Percentiles rank a stretch among this genome's conserved stretches.
phyloP scores from a whole-genome alignment of 2,329 filamentous ascomycete species.

The Tympanopsis confertula region DNA sequence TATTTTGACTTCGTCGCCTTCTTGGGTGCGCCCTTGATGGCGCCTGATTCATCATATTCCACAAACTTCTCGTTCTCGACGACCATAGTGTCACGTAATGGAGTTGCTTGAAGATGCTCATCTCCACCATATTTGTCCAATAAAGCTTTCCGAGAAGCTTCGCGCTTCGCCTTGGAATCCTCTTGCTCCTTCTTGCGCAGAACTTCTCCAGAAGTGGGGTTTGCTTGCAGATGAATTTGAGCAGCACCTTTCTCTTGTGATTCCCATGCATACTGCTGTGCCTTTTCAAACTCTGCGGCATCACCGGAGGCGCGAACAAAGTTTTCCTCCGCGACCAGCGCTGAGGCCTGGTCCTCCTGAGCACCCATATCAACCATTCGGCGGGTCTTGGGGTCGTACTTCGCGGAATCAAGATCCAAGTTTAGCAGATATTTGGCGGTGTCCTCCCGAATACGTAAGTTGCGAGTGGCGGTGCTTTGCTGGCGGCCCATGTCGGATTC shows the following conservation, averaged over 20 bases:
- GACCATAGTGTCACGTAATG: constrained; percentile 55
- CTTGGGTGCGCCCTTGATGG: constrained; percentile 77
- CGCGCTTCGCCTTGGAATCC: constrained; percentile 58
- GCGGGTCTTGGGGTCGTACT: constrained; percentile 93
- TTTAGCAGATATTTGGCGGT: constrained; percentile 95
- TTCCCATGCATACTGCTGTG: constrained; percentile 89
- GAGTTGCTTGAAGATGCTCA: constrained; percentile 43
- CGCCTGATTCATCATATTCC: constrained; percentile 84
- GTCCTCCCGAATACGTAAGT: constrained; percentile 85
- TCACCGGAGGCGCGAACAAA: constrained; percentile 84
- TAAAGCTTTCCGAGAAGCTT: constrained; percentile 58
- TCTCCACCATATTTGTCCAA: constrained; percentile 73
- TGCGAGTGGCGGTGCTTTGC: constrained; percentile 79
- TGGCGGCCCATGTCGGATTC: constrained; percentile 94
- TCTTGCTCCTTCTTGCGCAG: constrained; percentile 68
- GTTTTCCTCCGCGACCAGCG: constrained; percentile 81
- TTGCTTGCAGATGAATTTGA: constrained; percentile 78
- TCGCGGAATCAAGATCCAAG: constrained; percentile 87
- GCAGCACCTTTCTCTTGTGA: constrained; percentile 72
- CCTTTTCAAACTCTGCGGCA: constrained; percentile 81
- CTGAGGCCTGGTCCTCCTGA: constrained; percentile 66
- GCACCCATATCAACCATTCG: constrained; percentile 80
- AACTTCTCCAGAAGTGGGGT: constrained; percentile 85
- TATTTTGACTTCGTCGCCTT: constrained; percentile 80
- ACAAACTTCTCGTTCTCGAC: constrained; percentile 77